A percentile compares a stretch with the other conserved stretches of the same genome.
Evolutionary conservation across 1,284 basidiomycete species (phyloP).

Genomic region (Cryptococcus jaspeensis): DNA sequence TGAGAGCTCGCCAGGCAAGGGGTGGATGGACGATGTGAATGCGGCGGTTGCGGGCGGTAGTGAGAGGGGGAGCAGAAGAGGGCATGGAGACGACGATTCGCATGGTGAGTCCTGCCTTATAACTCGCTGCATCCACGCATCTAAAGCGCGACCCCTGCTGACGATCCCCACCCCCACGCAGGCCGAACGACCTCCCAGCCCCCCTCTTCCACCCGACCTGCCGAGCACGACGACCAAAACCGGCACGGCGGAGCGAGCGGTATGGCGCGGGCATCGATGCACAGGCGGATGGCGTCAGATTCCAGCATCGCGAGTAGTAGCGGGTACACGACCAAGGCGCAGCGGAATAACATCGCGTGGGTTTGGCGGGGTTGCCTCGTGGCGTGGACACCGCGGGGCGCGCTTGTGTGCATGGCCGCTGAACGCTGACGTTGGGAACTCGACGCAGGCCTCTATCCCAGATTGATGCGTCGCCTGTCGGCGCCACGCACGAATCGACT

Average conservation of each 20-base stretch:
- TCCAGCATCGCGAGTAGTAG: conserved; percentile 43
- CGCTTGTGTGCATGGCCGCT: not conserved
- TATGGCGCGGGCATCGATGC: conserved; percentile 19
- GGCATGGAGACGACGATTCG: not conserved
- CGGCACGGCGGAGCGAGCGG: conserved; percentile 19
- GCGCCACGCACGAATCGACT: conserved; percentile 18
- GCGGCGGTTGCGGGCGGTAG: not conserved
- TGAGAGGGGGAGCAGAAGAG: not conserved
- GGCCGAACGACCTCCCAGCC: conserved; percentile 2
- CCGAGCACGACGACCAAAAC: conserved; percentile 6
- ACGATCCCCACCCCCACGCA: not conserved
- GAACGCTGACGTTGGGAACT: not conserved
- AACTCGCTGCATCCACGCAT: not conserved
- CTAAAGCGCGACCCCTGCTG: not conserved
- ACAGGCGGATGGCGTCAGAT: conserved; percentile 45
- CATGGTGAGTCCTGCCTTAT: conserved; percentile 4
- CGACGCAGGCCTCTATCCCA: conserved; percentile 37
- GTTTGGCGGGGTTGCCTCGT: too few relatives aligned
- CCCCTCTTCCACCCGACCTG: conserved; percentile 4
- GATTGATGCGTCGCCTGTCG: conserved; percentile 25
- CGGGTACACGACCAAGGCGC: conserved; percentile 35
- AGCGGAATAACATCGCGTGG: conserved; percentile 24
- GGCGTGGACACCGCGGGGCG: too few relatives aligned
- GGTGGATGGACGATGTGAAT: conserved; percentile 9
- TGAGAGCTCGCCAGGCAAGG: conserved; percentile 13